Conservation (phyloP, 805 yeast genomes). For the Zygosaccharomyces pseudorouxii region DNA sequence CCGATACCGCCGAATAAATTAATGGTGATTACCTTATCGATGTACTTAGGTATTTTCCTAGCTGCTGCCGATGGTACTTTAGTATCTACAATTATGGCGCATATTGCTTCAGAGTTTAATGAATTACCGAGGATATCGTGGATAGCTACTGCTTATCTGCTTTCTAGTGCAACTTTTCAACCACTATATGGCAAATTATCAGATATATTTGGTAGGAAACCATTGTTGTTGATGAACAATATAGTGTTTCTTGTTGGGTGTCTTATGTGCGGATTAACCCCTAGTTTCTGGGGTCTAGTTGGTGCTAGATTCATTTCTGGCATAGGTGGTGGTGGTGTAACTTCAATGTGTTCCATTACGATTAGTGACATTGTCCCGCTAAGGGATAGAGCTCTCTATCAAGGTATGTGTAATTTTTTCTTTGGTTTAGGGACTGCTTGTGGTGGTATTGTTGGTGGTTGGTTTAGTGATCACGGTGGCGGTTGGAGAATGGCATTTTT, state of each 20-base stretch:
- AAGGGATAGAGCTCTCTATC: constrained; percentile 73
- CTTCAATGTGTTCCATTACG: constrained; percentile 67
- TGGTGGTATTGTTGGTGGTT: constrained; percentile 66
- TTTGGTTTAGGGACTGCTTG: constrained; percentile 72
- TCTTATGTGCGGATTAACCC: constrained; percentile 50
- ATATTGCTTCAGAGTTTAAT: constrained; percentile 64
- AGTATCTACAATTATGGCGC: constrained; percentile 59
- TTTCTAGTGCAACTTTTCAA: constrained; percentile 68
- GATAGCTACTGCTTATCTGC: constrained; percentile 67
- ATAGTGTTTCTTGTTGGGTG: constrained; percentile 54
- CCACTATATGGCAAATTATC: constrained; percentile 68
- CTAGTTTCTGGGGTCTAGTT: constrained; percentile 45
- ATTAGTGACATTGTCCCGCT: constrained; percentile 74
- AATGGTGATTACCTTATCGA: constrained; percentile 38
- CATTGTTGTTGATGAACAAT: constrained; percentile 48
- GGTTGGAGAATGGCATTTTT: constrained; percentile 68
- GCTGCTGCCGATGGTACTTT: constrained; percentile 67
- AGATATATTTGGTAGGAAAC: constrained; percentile 66
- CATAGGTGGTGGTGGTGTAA: constrained; percentile 86
- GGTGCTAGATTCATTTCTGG: constrained; percentile 68
- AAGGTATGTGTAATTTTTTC: constrained; percentile 73
- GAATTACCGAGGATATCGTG: constrained; percentile 61
- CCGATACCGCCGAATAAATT: constrained; percentile 18
- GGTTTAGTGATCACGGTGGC: constrained; percentile 42
- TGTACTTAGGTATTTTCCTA: constrained; percentile 48